Evolutionary conservation across 108 stramenopile genomes (phyloP), one percentile per base, ranked within the genome.

Genomic region (Pseudonitzschia delicatissima): DNA sequence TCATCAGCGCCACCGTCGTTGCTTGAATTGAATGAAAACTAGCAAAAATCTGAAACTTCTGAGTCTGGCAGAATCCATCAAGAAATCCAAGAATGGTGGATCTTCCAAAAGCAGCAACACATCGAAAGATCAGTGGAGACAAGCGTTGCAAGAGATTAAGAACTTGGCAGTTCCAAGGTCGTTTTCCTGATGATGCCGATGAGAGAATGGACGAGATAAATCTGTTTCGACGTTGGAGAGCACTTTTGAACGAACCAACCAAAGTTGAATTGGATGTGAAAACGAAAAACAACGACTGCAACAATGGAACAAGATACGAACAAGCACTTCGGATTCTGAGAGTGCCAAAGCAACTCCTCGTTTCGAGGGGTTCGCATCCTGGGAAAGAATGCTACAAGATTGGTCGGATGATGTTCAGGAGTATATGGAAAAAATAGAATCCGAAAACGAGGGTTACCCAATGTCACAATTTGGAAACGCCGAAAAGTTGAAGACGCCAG

Each of bases 351-450:
- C 47, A 7, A 48, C 47, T 9, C 65, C 63, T 17, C 69, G 90
- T n/a, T 91, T 87, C 62, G 87, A 91, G 27, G 90, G 87, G 9
- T 85, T 87, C 57, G 61, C 71, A 32, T 80, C 82, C 1, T 91
- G 90, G 90, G 90, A 91, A 23, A 86, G 79, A 31, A 61, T 77
- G 52, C 66, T 91, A 5, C 85, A 88, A 40, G 76, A 91, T 42
- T 88, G 87, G 90, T 80, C 77, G 15, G 90, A 91, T 21, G 90
- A 91, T 52, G 77, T 88, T 17, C 79, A 86, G 23, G 68, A 75
- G 7, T 88, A 91, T 62, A 47, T 90, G 35, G 72, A 77, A 3
- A 62, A 66, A 39, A 64, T 72, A 1, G 79, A 79, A 59, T 59
- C 50, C 12, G 83, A 88, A 47, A 62, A 32, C 34, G 11, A 33